phyloP scores from a whole-genome alignment of 768 basidiomycete genomes.

The Mycena rosella region DNA sequence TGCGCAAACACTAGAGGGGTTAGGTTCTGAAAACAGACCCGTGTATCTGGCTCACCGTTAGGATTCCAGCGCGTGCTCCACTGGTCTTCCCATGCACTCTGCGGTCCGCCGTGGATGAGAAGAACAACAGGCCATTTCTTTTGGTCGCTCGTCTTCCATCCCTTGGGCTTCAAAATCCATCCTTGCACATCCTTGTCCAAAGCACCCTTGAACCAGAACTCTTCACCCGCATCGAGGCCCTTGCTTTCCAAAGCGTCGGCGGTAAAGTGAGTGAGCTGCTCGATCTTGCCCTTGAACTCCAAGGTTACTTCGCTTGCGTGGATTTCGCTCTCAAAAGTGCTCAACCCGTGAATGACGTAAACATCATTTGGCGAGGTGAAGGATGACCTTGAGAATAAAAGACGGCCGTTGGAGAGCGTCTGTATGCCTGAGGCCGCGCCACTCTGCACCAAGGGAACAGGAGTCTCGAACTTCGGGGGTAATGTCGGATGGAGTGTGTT shows the following conservation, averaged over 20 bases:
- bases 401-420: slow-evolving; percentile 66
- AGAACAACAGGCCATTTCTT: slow-evolving; percentile 86
- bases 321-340: slow-evolving; percentile 58
- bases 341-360: slow-evolving; percentile 69
- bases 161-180: slow-evolving; percentile 85
- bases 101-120: slow-evolving; percentile 88
- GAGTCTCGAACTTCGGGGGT: slow-evolving; percentile 60
- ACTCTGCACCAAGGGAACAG: slow-evolving; percentile 69
- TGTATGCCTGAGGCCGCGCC: slow-evolving; percentile 74
- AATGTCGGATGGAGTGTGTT: slow-evolving; percentile 68
- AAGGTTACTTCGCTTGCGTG: slow-evolving; percentile 44
- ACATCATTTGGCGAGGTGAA: slow-evolving; percentile 86
- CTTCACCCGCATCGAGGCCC: slow-evolving; percentile 72
- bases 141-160: slow-evolving; percentile 73
- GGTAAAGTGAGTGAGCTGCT: slow-evolving; percentile 77
- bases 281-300: slow-evolving; percentile 51
- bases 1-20: slow-evolving; percentile 74
- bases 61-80: slow-evolving; percentile 91
- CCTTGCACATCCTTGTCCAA: slow-evolving; percentile 83
- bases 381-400: slow-evolving; percentile 82
- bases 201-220: slow-evolving; percentile 93
- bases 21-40: not conserved
- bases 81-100: slow-evolving; percentile 89
- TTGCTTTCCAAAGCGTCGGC: slow-evolving; percentile 68
- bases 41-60: slow-evolving; percentile 63